Evolutionary conservation across 495 filamentous ascomycete species (phyloP).

Genomic region (Parathielavia hyrcaniae): DNA sequence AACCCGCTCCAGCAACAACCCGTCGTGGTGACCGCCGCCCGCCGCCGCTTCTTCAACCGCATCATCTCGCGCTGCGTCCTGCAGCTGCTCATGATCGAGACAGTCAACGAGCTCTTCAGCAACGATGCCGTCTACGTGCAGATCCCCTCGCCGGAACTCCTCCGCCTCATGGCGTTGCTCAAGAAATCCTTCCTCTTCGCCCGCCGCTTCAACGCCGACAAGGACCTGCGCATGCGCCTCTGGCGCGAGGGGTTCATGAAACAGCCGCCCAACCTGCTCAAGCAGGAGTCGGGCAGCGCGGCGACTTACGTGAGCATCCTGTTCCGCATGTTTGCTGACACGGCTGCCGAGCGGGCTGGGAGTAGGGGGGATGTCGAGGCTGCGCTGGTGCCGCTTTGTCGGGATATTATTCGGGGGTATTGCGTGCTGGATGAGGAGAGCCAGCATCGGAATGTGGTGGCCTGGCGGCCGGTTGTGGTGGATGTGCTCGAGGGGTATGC

Average conservation of each 20-base stretch:
- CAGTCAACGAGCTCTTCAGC: conserved; percentile 94
- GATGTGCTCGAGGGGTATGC: conserved; percentile 95
- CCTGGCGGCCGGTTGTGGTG: conserved; percentile 94
- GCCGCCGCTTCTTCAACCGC: conserved; percentile 96
- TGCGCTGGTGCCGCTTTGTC: conserved; percentile 88
- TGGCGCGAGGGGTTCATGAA: conserved; percentile 99
- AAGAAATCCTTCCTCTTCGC: conserved; percentile 96
- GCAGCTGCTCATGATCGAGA: conserved; percentile 98
- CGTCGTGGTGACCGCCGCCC: conserved; percentile 81
- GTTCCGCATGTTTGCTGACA: conserved; percentile 93
- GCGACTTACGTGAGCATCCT: conserved; percentile 91
- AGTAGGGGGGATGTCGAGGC: conserved; percentile 76
- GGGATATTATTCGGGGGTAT: conserved; percentile 82
- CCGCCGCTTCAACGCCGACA: conserved; percentile 94
- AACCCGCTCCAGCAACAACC: conserved; percentile 74
- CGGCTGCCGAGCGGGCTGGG: conserved; percentile 69
- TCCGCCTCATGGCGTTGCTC: conserved; percentile 85
- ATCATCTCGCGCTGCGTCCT: conserved; percentile 99
- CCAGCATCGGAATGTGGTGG: conserved; percentile 90
- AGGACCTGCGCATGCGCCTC: conserved; percentile 85
- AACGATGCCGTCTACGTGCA: conserved; percentile 92
- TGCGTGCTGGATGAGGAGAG: conserved; percentile 82
- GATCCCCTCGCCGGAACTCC: conserved; percentile 80
- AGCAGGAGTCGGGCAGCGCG: conserved; percentile 90
- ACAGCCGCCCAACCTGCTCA: conserved; percentile 95